Percentiles rank a stretch among this genome's conserved stretches.
Conservation (phyloP, 495 filamentous ascomycete species). For the Daldinia caldariorum region DNA sequence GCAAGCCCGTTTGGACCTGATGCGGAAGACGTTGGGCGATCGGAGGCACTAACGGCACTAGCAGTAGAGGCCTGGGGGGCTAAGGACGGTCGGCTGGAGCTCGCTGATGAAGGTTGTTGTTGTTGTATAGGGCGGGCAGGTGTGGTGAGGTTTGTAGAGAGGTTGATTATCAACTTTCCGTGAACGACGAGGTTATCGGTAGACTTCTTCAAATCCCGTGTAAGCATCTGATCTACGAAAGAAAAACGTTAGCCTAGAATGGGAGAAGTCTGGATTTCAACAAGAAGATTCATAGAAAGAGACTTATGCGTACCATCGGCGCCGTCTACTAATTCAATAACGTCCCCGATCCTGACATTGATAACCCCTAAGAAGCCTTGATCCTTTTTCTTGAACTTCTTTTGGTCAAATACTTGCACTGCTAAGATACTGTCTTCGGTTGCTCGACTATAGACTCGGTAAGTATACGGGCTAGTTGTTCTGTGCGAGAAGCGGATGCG, state of each 20-base stretch:
- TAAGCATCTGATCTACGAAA: conserved; percentile 83
- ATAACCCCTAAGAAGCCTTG: conserved; percentile 98
- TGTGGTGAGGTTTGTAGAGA: conserved; percentile 82
- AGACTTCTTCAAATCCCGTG: conserved; percentile 96
- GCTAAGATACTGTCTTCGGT: conserved; percentile 95
- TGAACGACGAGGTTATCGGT: conserved; percentile 98
- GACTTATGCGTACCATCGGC: conserved; percentile 78
- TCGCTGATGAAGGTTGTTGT: conserved; percentile 44
- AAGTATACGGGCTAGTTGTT: conserved; percentile 37
- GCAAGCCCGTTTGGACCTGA: conserved; percentile 55
- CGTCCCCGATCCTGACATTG: conserved; percentile 92
- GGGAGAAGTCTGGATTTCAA: not conserved
- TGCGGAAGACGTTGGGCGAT: conserved; percentile 57
- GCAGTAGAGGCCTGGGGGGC: conserved; percentile 53
- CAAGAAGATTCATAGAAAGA: not conserved
- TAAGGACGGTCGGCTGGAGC: conserved; percentile 55
- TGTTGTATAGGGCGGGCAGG: conserved; percentile 48
- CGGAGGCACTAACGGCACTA: conserved; percentile 47
- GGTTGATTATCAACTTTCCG: conserved; percentile 94
- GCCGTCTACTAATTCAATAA: conserved; percentile 86
- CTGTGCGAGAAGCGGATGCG: conserved; percentile 37
- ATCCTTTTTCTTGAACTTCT: conserved; percentile 99
- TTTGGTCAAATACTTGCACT: conserved; percentile 98
- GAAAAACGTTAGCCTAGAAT: conserved; percentile 28
- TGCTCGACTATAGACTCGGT: conserved; percentile 68